These are phyloP conservation scores for Neltuma alba DNA, from an alignment of 306 rosid genomes.

Conservation along the genomic window DNA sequence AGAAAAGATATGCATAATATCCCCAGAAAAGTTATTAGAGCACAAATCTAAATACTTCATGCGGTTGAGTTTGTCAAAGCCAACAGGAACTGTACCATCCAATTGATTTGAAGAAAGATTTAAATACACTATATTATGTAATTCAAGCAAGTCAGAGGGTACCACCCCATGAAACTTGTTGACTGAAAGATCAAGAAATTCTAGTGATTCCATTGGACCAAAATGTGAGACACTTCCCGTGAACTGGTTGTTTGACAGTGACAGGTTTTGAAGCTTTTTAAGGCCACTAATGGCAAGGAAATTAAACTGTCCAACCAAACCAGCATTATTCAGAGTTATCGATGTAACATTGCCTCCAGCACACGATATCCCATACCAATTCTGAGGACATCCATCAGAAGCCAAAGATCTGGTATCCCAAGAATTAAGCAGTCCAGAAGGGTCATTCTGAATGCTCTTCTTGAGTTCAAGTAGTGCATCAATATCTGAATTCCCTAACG, in stretches of 20 bases:
- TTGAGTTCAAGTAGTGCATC: slow-evolving; percentile 69
- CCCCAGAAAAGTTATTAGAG: slow-evolving; percentile 65
- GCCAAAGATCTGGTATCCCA: slow-evolving; percentile 71
- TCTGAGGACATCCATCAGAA: slow-evolving; percentile 69
- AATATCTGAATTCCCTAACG: slow-evolving; percentile 62
- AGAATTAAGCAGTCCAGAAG: slow-evolving; percentile 59
- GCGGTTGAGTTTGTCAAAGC: slow-evolving; percentile 56
- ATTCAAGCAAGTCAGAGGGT: slow-evolving; percentile 44
- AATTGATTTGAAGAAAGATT: slow-evolving; percentile 78
- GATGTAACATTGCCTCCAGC: slow-evolving; percentile 59
- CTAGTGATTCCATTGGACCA: slow-evolving; percentile 53
- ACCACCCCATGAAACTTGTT: slow-evolving; percentile 60
- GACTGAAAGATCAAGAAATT: slow-evolving; percentile 63
- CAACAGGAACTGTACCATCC: slow-evolving; percentile 52
- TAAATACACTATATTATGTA: slow-evolving; percentile 46
- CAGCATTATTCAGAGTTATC: slow-evolving; percentile 55
- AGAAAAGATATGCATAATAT: slow-evolving; percentile 54
- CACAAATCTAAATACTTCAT: slow-evolving; percentile 59
- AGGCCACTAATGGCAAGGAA: slow-evolving; percentile 63
- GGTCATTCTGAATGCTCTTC: slow-evolving; percentile 62
- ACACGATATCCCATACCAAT: slow-evolving; percentile 66
- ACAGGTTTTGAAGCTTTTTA: slow-evolving; percentile 62
- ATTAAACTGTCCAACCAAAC: slow-evolving; percentile 65
- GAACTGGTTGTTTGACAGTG: slow-evolving; percentile 64
- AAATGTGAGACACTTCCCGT: slow-evolving; percentile 54